phyloP scores from a whole-genome alignment of 1,284 basidiomycete species.

The Trichosporon asahii region DNA sequence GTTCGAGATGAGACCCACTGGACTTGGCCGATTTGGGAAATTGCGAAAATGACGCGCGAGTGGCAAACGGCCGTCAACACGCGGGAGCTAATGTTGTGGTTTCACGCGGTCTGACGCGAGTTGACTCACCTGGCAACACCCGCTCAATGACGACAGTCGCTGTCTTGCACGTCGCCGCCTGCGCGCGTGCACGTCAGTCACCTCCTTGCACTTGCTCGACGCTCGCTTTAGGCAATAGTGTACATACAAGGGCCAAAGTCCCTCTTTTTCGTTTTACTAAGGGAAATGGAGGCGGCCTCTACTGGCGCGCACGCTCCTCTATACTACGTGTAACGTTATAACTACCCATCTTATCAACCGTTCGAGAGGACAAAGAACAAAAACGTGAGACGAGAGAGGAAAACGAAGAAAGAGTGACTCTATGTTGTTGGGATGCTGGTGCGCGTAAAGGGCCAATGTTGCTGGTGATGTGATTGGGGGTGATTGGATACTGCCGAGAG shows the following conservation, averaged over 20 bases:
- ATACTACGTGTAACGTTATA: slow-evolving; percentile 10
- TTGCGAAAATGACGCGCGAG: slow-evolving; percentile 8
- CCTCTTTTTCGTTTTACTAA: slow-evolving; percentile 10
- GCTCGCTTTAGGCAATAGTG: slow-evolving; percentile 1
- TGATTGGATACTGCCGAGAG: neutral
- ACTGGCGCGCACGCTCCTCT: neutral
- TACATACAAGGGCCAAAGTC: slow-evolving; percentile 8
- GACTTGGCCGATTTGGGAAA: neutral
- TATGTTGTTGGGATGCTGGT: neutral
- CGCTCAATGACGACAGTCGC: too few species aligned
- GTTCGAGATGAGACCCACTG: neutral
- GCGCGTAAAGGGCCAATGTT: neutral
- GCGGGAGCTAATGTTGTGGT: neutral
- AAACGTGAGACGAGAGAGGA: neutral
- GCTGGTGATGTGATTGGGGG: neutral
- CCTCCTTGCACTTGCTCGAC: neutral
- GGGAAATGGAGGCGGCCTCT: neutral
- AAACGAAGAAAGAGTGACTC: slow-evolving; percentile 9
- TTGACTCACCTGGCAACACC: neutral
- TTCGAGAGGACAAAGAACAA: neutral
- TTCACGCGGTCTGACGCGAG: neutral
- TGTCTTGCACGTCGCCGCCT: neutral
- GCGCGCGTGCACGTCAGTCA: too few species aligned
- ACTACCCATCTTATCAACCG: neutral
- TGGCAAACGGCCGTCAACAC: neutral